Evolutionary conservation across 2,329 filamentous ascomycete genomes (phyloP).

Genomic region (Xylaria sp.): DNA sequence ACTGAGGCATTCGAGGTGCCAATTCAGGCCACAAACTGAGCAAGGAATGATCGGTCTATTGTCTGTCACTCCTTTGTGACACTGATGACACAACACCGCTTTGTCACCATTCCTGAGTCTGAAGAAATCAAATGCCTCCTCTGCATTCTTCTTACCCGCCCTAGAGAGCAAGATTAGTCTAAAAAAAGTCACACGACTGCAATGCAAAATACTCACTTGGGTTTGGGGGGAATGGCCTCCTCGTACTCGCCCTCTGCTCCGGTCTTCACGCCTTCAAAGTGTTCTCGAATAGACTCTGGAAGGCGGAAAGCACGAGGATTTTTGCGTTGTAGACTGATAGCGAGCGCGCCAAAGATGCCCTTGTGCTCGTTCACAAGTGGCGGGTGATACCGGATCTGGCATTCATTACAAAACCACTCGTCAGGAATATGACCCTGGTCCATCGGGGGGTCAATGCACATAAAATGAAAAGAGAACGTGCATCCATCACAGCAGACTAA

Average conservation of each 20-base stretch:
- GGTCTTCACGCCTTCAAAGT: constrained; percentile 82
- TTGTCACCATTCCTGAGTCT: constrained; percentile 77
- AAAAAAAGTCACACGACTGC: not conserved
- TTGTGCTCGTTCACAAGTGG: constrained; percentile 56
- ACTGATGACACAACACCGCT: constrained; percentile 79
- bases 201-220: constrained; percentile 64
- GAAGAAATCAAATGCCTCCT: constrained; percentile 73
- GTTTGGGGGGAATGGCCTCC: constrained; percentile 64
- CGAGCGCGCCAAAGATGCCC: constrained; percentile 70
- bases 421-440: constrained; percentile 71
- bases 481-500: constrained; percentile 96
- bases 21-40: constrained; percentile 79
- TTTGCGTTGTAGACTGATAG: constrained; percentile 72
- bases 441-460: constrained; percentile 85
- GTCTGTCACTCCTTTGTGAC: constrained; percentile 71
- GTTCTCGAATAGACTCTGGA: constrained; percentile 74
- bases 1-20: constrained; percentile 93
- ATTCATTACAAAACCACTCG: constrained; percentile 87
- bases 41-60: constrained; percentile 84
- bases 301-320: constrained; percentile 79
- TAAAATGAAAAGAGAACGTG: constrained; percentile 87
- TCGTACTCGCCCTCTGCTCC: constrained; percentile 83
- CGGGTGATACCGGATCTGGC: constrained; percentile 62
- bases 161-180: constrained; percentile 53
- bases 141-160: constrained; percentile 63